A percentile compares a stretch with the other conserved stretches of the same genome.
Evolutionary conservation across 306 rosid genomes (phyloP).

Genomic region (Lathyrus sativus): DNA sequence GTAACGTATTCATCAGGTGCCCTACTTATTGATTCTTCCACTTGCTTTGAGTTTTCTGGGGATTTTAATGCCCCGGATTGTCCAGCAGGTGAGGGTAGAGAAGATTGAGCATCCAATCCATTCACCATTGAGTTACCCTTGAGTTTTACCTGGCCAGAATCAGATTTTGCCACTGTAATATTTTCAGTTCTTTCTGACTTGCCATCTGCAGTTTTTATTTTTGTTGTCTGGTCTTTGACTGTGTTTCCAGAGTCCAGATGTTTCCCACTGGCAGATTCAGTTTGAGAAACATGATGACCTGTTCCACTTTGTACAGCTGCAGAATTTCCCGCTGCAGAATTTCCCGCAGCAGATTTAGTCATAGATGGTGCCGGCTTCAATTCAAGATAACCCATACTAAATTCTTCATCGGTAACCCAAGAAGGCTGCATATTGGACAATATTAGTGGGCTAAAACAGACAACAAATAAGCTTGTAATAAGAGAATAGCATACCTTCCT

Average conservation of each 20-base stretch:
- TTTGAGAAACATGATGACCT: constrained; percentile 52
- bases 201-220: constrained; percentile 60
- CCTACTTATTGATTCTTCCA: constrained; percentile 65
- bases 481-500: constrained; percentile 67
- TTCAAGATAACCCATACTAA: constrained; percentile 90
- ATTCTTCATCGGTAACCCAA: constrained; percentile 96
- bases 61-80: constrained; percentile 71
- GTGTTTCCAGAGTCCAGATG: constrained; percentile 57
- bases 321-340: constrained; percentile 61
- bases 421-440: constrained; percentile 66
- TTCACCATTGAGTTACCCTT: constrained; percentile 59
- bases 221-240: constrained; percentile 62
- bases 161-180: constrained; percentile 56
- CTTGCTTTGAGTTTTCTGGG: constrained; percentile 64
- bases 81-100: constrained; percentile 48
- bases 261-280: constrained; percentile 67
- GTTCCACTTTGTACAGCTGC: constrained; percentile 57
- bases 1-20: constrained; percentile 60
- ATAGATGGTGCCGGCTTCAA: constrained; percentile 68
- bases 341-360: constrained; percentile 65
- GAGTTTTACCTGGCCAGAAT: constrained; percentile 64
- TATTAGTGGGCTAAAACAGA: constrained; percentile 13
- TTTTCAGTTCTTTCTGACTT: constrained; percentile 68
- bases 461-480: constrained; percentile 10
- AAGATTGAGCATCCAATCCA: constrained; percentile 72